A percentile compares a stretch with the other conserved stretches of the same genome.
phyloP scores from a whole-genome alignment of 2,329 filamentous ascomycete species.

The Tolypocladium paradoxum region DNA sequence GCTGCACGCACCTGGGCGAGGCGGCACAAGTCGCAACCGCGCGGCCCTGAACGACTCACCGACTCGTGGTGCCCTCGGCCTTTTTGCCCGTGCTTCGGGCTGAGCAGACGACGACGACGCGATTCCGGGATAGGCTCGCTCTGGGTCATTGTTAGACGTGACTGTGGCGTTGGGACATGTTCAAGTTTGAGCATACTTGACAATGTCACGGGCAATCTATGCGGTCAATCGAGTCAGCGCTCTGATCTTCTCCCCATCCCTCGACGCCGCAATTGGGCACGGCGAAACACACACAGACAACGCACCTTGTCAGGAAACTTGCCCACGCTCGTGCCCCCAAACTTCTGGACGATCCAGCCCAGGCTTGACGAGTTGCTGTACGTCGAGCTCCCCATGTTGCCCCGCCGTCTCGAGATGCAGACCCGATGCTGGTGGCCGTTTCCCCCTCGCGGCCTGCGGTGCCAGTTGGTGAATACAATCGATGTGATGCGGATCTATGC shows the following conservation, averaged over 20 bases:
- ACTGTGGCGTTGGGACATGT: too few relatives aligned
- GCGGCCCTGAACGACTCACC: constrained; percentile 44
- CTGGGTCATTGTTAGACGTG: constrained; percentile 9
- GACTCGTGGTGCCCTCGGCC: constrained; percentile 86
- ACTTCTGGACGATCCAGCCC: constrained; percentile 86
- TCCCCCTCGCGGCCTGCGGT: not conserved
- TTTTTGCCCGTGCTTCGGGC: constrained; percentile 92
- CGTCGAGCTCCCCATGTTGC: constrained; percentile 20
- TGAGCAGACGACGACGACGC: constrained; percentile 89
- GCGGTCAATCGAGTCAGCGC: not conserved
- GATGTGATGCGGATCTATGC: not conserved
- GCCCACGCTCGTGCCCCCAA: constrained; percentile 88
- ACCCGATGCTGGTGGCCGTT: not conserved
- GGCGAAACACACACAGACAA: constrained; percentile 3
- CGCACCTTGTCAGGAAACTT: constrained; percentile 70
- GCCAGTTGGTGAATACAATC: not conserved
- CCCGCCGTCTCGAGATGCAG: not conserved
- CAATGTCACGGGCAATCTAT: constrained; percentile 32
- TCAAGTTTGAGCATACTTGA: constrained; percentile 21
- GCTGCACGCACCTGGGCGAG: not conserved
- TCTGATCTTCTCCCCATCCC: not conserved
- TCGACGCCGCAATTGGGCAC: not conserved
- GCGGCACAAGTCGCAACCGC: not conserved
- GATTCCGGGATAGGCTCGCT: constrained; percentile 50
- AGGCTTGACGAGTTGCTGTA: constrained; percentile 26